Conservation (phyloP, 192 early-diverging fungal genomes). For the Coemansia sp. region DNA sequence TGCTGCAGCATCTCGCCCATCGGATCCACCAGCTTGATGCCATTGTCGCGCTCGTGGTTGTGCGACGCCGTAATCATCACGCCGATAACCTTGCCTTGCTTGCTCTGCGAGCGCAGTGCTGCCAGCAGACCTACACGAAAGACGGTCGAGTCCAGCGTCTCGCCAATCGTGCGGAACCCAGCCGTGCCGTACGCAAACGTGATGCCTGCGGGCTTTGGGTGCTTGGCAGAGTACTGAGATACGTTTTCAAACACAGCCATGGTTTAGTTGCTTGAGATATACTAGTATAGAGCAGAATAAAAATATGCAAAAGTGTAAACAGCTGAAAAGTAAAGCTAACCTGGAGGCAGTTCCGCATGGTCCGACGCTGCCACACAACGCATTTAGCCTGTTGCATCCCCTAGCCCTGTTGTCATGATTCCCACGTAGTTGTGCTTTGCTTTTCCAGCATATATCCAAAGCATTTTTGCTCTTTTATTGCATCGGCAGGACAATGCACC, state of each 20-base stretch:
- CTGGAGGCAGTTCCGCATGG: background rate
- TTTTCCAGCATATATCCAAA: background rate
- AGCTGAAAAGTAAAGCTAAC: background rate
- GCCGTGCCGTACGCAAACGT: conserved; percentile 92
- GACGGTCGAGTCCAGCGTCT: conserved; percentile 87
- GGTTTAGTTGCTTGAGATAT: background rate
- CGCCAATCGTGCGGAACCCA: conserved; percentile 92
- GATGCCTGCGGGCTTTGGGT: conserved; percentile 65
- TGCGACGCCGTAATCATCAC: conserved; percentile 99
- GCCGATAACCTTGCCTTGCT: conserved; percentile 83
- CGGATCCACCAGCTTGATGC: conserved; percentile 97
- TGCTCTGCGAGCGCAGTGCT: conserved; percentile 84
- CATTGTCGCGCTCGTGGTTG: conserved; percentile 97
- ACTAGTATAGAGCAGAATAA: background rate
- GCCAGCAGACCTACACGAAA: conserved; percentile 92
- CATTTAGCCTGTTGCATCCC: background rate
- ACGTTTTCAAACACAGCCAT: conserved; percentile 38
- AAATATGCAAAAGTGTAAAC: background rate
- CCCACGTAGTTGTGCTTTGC: background rate
- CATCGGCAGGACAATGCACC: conserved; percentile 59
- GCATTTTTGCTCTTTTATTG: conserved; percentile 1
- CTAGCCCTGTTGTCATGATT: background rate
- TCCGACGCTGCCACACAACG: background rate
- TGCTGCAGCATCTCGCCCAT: conserved; percentile 98
- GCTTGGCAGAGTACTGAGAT: conserved; percentile 58